These are phyloP conservation scores for Dunaliella sp. DNA, from an alignment of 139 green algal genomes.

Conservation along the genomic window DNA sequence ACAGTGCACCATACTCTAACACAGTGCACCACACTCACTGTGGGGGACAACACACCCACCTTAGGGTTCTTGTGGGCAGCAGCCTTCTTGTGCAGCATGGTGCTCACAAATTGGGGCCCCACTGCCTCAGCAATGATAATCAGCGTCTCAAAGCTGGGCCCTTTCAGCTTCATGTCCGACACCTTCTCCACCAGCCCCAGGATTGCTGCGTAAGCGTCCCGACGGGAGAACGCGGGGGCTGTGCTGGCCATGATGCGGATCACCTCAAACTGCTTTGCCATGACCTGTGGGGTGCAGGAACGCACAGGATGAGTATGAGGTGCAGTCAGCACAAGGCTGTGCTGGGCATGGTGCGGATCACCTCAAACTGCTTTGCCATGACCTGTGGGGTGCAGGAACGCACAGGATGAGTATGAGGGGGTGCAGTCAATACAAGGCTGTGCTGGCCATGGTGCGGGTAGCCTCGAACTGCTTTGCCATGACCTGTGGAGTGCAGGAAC, in stretches of 20 bases:
- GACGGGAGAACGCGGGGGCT: slow-evolving; percentile 47
- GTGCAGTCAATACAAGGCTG: no score
- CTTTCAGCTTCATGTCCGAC: slow-evolving; percentile 79
- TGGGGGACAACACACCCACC: slow-evolving; percentile 40
- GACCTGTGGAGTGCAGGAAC: no score
- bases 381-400: slow-evolving; percentile 81
- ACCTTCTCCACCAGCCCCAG: slow-evolving; percentile 74
- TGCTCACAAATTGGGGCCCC: slow-evolving; percentile 81
- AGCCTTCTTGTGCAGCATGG: slow-evolving; percentile 79
- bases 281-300: slow-evolving; percentile 45
- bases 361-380: slow-evolving; percentile 85
- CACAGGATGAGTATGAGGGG: no score
- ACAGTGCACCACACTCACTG: no score
- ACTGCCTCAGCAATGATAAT: slow-evolving; percentile 72
- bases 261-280: slow-evolving; percentile 88
- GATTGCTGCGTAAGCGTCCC: slow-evolving; percentile 66
- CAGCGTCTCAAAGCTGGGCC: slow-evolving; percentile 57
- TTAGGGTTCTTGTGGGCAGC: slow-evolving; percentile 94
- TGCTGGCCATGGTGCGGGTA: no score
- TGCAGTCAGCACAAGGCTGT: neutral
- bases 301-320: neutral
- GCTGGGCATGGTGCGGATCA: slow-evolving; percentile 53
- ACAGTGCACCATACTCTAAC: no score
- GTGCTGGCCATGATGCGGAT: slow-evolving; percentile 48
- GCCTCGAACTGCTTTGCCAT: no score